Evolutionary conservation across 345 rosid species (phyloP).

Genomic region (Populus euphratica): DNA sequence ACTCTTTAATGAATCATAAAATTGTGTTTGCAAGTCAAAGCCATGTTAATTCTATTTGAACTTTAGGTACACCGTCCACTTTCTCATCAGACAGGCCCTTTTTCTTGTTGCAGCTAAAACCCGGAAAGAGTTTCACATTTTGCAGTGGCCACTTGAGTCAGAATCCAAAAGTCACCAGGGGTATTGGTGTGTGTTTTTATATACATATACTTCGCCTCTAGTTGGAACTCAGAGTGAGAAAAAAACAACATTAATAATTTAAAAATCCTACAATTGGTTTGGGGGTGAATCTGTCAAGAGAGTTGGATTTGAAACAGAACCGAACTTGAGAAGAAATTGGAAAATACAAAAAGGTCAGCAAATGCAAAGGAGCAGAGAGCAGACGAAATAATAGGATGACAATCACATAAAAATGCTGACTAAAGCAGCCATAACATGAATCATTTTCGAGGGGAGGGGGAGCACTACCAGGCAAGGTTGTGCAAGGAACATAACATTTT

Average conservation of each 20-base stretch:
- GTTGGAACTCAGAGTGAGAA: not conserved
- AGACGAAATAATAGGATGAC: not conserved
- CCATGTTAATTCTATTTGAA: not conserved
- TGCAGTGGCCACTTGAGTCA: not conserved
- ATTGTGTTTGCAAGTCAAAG: not conserved
- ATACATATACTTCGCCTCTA: not conserved
- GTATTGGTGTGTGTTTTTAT: not conserved
- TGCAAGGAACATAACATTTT: not conserved
- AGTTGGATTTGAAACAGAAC: not conserved
- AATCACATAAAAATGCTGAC: not conserved
- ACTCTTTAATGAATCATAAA: slow-evolving; percentile 2
- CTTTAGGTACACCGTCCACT: not conserved
- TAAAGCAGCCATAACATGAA: not conserved
- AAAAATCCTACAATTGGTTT: not conserved
- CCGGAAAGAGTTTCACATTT: not conserved
- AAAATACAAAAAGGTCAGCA: not conserved
- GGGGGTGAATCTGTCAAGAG: not conserved
- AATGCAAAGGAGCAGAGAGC: not conserved
- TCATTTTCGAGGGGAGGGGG: not conserved
- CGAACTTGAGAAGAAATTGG: not conserved
- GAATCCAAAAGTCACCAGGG: not conserved
- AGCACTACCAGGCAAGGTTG: not conserved
- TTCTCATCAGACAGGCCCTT: not conserved
- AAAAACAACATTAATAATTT: not conserved
- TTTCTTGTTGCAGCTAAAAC: not conserved